A percentile compares a stretch with the other conserved stretches of the same genome.
Evolutionary conservation across 768 basidiomycete genomes (phyloP).

Genomic region (Lactifluus subvellereus): DNA sequence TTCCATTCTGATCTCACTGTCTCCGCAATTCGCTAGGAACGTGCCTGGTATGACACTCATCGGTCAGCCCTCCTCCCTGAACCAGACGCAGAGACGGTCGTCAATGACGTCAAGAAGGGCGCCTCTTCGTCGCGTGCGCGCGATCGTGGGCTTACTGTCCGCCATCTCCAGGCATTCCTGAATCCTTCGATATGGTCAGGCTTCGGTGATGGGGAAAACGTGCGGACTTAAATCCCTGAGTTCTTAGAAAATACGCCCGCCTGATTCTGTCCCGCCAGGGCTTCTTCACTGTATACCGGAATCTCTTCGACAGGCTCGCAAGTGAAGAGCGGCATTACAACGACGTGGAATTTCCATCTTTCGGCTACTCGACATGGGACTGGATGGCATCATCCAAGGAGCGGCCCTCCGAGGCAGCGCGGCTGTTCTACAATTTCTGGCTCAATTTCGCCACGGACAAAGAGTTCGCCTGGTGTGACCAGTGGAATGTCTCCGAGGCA

Average conservation of each 20-base stretch:
- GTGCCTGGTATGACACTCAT: slow-evolving; percentile 98
- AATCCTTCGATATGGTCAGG: slow-evolving; percentile 61
- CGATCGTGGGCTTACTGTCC: slow-evolving; percentile 72
- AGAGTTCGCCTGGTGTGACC: slow-evolving; percentile 82
- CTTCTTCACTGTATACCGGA: slow-evolving; percentile 85
- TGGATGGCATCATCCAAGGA: slow-evolving; percentile 52
- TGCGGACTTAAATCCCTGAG: slow-evolving; percentile 32
- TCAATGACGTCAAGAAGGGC: slow-evolving; percentile 79
- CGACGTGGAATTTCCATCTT: slow-evolving; percentile 59
- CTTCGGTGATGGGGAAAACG: slow-evolving; percentile 58
- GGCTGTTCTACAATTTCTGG: slow-evolving; percentile 83
- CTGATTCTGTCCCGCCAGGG: slow-evolving; percentile 43
- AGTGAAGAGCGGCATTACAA: slow-evolving; percentile 65
- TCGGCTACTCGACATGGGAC: slow-evolving; percentile 72
- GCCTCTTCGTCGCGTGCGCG: slow-evolving; percentile 44
- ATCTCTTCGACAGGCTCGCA: slow-evolving; percentile 76
- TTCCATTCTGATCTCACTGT: neutral
- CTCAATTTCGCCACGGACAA: slow-evolving; percentile 80
- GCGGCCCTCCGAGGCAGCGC: slow-evolving; percentile 46
- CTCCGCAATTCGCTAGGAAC: slow-evolving; percentile 51
- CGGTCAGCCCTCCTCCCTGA: slow-evolving; percentile 72
- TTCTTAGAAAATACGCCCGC: neutral
- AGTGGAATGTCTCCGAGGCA: slow-evolving; percentile 78
- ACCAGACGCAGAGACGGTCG: slow-evolving; percentile 77
- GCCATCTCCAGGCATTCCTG: slow-evolving; percentile 83